These are phyloP conservation scores for Salix brachista DNA, from an alignment of 345 rosid genomes.

Conservation along the genomic window DNA sequence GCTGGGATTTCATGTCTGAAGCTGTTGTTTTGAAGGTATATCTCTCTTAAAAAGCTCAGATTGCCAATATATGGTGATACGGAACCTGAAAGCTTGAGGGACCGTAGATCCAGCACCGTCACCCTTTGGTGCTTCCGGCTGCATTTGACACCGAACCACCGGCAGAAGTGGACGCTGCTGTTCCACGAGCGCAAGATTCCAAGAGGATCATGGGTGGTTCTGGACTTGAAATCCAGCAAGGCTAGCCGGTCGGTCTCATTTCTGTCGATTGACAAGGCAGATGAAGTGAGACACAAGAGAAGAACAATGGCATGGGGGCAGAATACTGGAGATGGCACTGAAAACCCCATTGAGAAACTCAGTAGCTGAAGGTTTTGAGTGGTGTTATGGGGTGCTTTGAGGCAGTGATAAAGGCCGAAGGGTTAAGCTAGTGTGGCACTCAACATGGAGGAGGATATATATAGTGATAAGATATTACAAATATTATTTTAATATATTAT, in stretches of 20 bases:
- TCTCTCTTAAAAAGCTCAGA: slow-evolving; percentile 1
- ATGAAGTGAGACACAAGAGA: not conserved
- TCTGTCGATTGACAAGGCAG: not conserved
- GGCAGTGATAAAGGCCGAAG: no score
- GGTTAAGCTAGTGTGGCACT: no score
- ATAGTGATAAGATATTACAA: no score
- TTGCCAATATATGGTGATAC: slow-evolving; percentile 4
- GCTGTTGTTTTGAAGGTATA: slow-evolving; percentile 1
- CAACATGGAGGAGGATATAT: no score
- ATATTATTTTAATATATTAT: no score
- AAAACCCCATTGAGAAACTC: no score
- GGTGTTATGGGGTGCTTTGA: no score
- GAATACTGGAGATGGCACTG: no score
- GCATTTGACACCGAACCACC: slow-evolving; percentile 6
- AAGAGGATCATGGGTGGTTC: not conserved
- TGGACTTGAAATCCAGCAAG: slow-evolving; percentile 9
- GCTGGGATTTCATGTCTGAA: slow-evolving; percentile 9
- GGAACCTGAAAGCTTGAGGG: not conserved
- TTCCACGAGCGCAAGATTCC: slow-evolving; percentile 4
- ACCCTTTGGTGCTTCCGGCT: slow-evolving; percentile 6
- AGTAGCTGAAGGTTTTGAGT: no score
- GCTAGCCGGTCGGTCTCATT: slow-evolving; percentile 4
- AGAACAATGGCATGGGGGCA: not conserved
- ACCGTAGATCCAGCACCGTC: not conserved
- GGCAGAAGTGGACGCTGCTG: not conserved